Evolutionary conservation across 495 filamentous ascomycete genomes (phyloP).

Genomic region (Penicillium riverlandense): DNA sequence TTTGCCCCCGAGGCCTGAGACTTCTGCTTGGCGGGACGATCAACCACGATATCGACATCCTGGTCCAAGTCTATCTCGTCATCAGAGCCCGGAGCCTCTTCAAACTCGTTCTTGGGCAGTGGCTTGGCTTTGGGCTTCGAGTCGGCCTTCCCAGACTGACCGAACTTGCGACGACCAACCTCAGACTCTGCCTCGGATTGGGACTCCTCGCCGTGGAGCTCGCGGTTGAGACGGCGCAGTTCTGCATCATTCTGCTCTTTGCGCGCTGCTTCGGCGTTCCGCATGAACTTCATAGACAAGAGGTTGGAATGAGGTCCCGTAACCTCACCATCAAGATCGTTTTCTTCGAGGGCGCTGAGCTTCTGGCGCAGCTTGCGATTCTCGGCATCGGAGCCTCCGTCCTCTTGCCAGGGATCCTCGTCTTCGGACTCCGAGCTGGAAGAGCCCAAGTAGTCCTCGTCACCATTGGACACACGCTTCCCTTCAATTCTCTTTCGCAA

Average conservation of each 20-base stretch:
- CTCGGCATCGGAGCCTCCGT: constrained; percentile 44
- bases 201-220: constrained; percentile 54
- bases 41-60: constrained; percentile 14
- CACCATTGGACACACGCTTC: constrained; percentile 48
- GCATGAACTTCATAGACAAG: constrained; percentile 84
- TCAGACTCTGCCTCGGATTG: constrained; percentile 49
- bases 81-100: constrained; percentile 50
- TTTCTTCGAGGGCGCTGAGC: constrained; percentile 49
- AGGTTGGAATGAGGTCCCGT: constrained; percentile 47
- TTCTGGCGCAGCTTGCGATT: constrained; percentile 47
- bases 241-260: constrained; percentile 76
- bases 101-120: constrained; percentile 47
- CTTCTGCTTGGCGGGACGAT: constrained; percentile 18
- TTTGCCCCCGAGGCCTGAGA: constrained; percentile 10
- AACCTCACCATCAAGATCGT: constrained; percentile 20
- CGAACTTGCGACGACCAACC: constrained; percentile 61
- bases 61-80: constrained; percentile 32
- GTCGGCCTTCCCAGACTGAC: constrained; percentile 32
- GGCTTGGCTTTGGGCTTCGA: constrained; percentile 11
- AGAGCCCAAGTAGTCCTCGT: constrained; percentile 40
- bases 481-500: constrained; percentile 77
- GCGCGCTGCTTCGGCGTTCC: constrained; percentile 68
- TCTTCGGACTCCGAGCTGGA: constrained; percentile 49
- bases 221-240: constrained; percentile 64
- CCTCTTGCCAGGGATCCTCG: constrained; percentile 48